A percentile compares a stretch with the other conserved stretches of the same genome.
Conservation (phyloP, 2,329 filamentous ascomycete genomes). For the Ophiostoma tasmaniense region DNA sequence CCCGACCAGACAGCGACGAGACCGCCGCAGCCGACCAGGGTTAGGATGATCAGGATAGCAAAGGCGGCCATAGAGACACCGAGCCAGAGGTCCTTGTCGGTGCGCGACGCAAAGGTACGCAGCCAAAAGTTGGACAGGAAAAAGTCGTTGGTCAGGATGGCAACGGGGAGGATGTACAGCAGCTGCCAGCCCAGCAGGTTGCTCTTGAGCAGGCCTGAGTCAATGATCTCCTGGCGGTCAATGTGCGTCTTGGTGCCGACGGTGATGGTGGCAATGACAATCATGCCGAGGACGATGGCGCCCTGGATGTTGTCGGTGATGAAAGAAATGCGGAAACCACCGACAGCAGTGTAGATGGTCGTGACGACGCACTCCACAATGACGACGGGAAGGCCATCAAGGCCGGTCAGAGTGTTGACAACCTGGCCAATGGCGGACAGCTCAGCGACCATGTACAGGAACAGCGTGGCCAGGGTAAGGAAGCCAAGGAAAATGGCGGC, state of each 20-base stretch:
- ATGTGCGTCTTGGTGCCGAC: slow-evolving; percentile 68
- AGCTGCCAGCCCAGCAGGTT: slow-evolving; percentile 75
- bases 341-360: slow-evolving; percentile 73
- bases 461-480: slow-evolving; percentile 71
- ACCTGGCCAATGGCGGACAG: slow-evolving; percentile 75
- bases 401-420: slow-evolving; percentile 61
- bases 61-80: slow-evolving; percentile 61
- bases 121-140: slow-evolving; percentile 81
- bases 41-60: slow-evolving; percentile 59
- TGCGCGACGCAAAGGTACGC: slow-evolving; percentile 70
- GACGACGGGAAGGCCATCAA: slow-evolving; percentile 65
- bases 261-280: slow-evolving; percentile 69
- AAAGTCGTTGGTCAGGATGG: slow-evolving; percentile 77
- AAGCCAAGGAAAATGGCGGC: slow-evolving; percentile 67
- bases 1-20: slow-evolving; percentile 73
- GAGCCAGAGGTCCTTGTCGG: slow-evolving; percentile 68
- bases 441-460: slow-evolving; percentile 81
- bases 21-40: slow-evolving; percentile 63
- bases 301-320: slow-evolving; percentile 77
- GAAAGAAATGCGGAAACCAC: slow-evolving; percentile 78
- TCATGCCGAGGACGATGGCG: slow-evolving; percentile 64
- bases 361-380: slow-evolving; percentile 72
- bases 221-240: slow-evolving; percentile 56
- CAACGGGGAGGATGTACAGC: slow-evolving; percentile 74
- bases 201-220: slow-evolving; percentile 59